Evolutionary conservation across 441 rosid genomes (phyloP).

Genomic region (Dalechampia spathulata): DNA sequence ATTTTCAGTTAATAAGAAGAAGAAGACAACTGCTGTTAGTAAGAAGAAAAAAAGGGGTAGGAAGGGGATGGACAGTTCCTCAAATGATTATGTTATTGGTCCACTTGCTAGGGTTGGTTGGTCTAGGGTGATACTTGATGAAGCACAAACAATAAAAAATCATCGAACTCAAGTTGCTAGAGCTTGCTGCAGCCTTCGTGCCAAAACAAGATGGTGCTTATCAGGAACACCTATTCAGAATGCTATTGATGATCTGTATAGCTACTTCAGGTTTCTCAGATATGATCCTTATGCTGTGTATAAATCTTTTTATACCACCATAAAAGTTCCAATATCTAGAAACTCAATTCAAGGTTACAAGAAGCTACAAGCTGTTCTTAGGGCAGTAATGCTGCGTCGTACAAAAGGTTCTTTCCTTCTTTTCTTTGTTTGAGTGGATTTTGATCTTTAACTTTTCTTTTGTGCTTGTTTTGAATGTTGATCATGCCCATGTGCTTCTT

Average conservation of each 20-base stretch:
- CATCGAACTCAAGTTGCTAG: conserved; percentile 94
- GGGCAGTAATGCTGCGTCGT: conserved; percentile 93
- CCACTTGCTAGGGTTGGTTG: conserved; percentile 75
- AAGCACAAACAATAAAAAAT: conserved; percentile 97
- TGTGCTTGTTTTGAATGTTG: background rate
- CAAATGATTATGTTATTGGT: conserved; percentile 53
- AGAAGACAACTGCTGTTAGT: conserved; percentile 28
- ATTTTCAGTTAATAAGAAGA: conserved; percentile 49
- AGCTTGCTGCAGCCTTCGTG: conserved; percentile 90
- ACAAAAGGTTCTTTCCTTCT: conserved; percentile 63
- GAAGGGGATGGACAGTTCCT: conserved; percentile 43
- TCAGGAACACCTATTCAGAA: conserved; percentile 99
- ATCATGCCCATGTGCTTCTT: background rate
- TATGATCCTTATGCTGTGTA: conserved; percentile 77
- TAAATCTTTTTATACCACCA: conserved; percentile 53
- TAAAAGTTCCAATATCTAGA: conserved; percentile 74
- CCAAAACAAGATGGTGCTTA: conserved; percentile 95
- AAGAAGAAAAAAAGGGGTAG: conserved; percentile 66
- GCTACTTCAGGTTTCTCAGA: conserved; percentile 93
- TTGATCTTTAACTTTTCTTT: conserved; percentile 2
- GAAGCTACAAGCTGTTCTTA: conserved; percentile 90
- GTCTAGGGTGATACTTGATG: conserved; percentile 89
- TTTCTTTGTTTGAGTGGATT: conserved; percentile 8
- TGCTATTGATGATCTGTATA: conserved; percentile 78
- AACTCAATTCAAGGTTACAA: conserved; percentile 72